phyloP scores from a whole-genome alignment of 768 basidiomycete species.

The Hemileccinum impolitum region DNA sequence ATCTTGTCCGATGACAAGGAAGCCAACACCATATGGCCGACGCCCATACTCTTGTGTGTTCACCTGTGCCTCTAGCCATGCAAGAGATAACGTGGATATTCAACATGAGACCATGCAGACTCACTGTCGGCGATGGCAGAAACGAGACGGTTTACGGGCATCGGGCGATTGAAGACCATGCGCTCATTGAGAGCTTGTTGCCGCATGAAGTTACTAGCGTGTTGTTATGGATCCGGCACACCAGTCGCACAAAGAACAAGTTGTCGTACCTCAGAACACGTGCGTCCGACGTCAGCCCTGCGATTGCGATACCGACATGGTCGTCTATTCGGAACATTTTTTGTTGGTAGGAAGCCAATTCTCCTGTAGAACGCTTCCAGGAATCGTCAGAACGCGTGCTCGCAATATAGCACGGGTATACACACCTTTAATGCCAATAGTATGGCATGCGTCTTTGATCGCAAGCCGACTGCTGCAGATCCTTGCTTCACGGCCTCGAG shows the following conservation, averaged over 20 bases:
- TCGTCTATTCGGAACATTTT: conserved; percentile 99
- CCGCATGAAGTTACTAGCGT: conserved; percentile 92
- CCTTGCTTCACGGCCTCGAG: conserved; percentile 99
- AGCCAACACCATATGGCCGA: conserved; percentile 96
- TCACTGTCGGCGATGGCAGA: conserved; percentile 91
- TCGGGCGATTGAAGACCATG: conserved; percentile 93
- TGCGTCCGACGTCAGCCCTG: conserved; percentile 97
- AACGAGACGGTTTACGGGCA: conserved; percentile 92
- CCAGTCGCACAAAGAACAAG: neutral
- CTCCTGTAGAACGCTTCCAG: conserved; percentile 90
- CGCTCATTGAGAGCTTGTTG: conserved; percentile 95
- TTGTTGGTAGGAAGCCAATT: conserved; percentile 98
- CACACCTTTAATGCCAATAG: conserved; percentile 88
- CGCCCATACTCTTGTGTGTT: conserved; percentile 99
- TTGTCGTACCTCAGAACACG: conserved; percentile 80
- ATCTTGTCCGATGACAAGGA: conserved; percentile 95
- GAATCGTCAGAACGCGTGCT: conserved; percentile 4
- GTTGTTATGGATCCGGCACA: conserved; percentile 1
- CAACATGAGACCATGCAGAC: conserved; percentile 29
- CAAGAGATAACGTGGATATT: conserved; percentile 2
- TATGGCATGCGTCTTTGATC: conserved; percentile 93
- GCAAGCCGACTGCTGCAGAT: conserved; percentile 95
- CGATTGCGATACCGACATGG: conserved; percentile 99
- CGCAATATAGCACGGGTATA: neutral
- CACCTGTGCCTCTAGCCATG: conserved; percentile 81